These are phyloP conservation scores for Solanum medicagineum DNA, from an alignment of 257 asterid genomes.

Conservation along the genomic window DNA sequence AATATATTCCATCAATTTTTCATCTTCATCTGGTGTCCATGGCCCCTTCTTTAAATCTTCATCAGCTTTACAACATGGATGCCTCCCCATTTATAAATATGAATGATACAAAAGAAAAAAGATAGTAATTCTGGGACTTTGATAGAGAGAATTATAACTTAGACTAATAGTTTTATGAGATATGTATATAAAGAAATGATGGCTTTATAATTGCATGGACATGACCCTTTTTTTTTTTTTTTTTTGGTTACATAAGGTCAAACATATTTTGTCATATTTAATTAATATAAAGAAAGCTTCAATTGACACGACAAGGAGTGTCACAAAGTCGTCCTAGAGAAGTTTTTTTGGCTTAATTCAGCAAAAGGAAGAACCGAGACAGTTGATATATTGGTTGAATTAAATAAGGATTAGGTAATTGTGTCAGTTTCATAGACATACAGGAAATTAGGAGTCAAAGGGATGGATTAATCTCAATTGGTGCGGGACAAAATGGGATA, in stretches of 20 bases:
- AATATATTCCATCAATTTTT: slow-evolving; percentile 9
- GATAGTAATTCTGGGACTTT: not conserved
- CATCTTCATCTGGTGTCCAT: slow-evolving; percentile 25
- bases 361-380: not conserved
- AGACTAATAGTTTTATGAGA: not conserved
- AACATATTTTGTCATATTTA: not conserved
- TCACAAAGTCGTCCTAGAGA: not conserved
- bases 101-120: not conserved
- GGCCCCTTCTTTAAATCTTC: slow-evolving; percentile 23
- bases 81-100: slow-evolving; percentile 3
- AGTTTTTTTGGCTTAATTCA: not conserved
- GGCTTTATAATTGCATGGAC: not conserved
- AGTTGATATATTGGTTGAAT: not conserved
- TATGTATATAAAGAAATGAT: not conserved
- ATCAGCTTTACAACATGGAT: slow-evolving; percentile 7
- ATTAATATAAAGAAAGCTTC: not conserved
- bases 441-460: not conserved
- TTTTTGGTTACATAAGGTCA: slow-evolving; percentile 1
- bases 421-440: not conserved
- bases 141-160: not conserved
- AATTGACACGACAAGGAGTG: not conserved
- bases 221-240: not conserved
- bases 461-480: not conserved
- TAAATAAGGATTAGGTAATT: not conserved
- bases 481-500: too few species aligned